Evolutionary conservation across 139 green algal species (phyloP).

Genomic region (Chlorella vulgaris): DNA sequence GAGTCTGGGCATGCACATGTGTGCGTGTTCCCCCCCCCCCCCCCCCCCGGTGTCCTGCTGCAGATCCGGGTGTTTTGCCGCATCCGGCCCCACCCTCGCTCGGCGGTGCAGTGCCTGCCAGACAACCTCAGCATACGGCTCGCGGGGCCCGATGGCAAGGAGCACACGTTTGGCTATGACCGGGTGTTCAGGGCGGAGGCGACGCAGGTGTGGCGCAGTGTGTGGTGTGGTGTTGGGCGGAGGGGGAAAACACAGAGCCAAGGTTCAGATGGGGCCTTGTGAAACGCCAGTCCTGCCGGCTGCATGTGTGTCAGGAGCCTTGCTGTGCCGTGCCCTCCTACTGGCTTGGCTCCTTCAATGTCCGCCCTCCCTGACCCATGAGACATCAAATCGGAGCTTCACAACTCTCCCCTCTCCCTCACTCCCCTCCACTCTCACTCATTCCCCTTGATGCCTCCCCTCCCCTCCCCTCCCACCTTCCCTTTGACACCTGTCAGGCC

Average conservation of each 20-base stretch:
- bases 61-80: constrained; percentile 93
- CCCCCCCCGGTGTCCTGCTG: not conserved
- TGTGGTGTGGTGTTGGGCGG: not conserved
- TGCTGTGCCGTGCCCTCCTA: too few relatives aligned
- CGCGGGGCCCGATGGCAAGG: constrained; percentile 59
- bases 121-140: constrained; percentile 65
- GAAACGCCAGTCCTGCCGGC: too few relatives aligned
- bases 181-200: constrained; percentile 74
- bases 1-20: too few relatives aligned
- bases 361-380: too few relatives aligned
- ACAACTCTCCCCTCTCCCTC: not conserved
- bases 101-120: constrained; percentile 46
- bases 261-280: too few relatives aligned
- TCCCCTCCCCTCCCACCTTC: not conserved
- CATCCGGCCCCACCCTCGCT: constrained; percentile 56
- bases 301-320: too few relatives aligned
- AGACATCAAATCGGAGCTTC: too few relatives aligned
- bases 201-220: constrained; percentile 48
- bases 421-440: not conserved
- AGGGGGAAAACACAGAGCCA: not conserved
- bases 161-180: constrained; percentile 81
- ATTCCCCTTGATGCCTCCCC: not conserved
- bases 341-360: too few relatives aligned
- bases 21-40: not conserved
- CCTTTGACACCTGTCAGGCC: constrained; percentile 42